A percentile compares a stretch with the other conserved stretches of the same genome.
Conservation (phyloP, 2,329 filamentous ascomycete genomes). For the Apiospora sp. region DNA sequence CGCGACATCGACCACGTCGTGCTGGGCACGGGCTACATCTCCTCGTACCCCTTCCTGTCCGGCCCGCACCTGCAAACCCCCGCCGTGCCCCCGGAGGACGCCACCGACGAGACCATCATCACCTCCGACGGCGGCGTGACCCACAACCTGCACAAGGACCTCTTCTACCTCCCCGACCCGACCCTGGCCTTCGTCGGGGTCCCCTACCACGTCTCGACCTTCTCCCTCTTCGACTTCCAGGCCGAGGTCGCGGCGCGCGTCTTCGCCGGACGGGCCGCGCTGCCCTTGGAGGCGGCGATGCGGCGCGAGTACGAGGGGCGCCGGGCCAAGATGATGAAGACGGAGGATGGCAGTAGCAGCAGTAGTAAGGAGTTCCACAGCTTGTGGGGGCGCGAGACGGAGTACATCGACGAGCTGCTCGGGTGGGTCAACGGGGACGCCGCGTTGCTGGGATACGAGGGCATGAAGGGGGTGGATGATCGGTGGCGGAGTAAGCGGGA, state of each 20-base stretch:
- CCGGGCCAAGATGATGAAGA: constrained; percentile 30
- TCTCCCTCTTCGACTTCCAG: constrained; percentile 75
- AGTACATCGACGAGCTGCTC: constrained; percentile 44
- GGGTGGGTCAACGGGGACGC: constrained; percentile 39
- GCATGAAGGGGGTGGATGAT: constrained; percentile 43
- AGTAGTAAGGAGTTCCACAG: constrained; percentile 48
- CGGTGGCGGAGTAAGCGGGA: constrained; percentile 36
- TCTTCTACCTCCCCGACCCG: constrained; percentile 75
- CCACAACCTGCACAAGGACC: constrained; percentile 75
- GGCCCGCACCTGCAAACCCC: constrained; percentile 55
- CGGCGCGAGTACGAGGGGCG: constrained; percentile 43
- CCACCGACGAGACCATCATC: constrained; percentile 62
- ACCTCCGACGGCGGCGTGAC: constrained; percentile 67
- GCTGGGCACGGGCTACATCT: constrained; percentile 74
- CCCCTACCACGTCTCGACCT: constrained; percentile 72
- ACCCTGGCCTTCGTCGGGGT: constrained; percentile 70
- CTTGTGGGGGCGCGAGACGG: constrained; percentile 42
- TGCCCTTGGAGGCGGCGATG: constrained; percentile 52
- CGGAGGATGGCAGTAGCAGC: too few relatives aligned
- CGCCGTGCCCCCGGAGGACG: constrained; percentile 49
- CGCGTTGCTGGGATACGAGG: constrained; percentile 32
- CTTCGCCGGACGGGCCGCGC: constrained; percentile 54
- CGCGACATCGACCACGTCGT: constrained; percentile 67
- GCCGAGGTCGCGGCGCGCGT: constrained; percentile 67
- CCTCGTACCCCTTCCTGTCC: constrained; percentile 69